Base-by-base conservation (phyloP, 2,329 filamentous ascomycete genomes). In the Penicillium sp. region DNA sequence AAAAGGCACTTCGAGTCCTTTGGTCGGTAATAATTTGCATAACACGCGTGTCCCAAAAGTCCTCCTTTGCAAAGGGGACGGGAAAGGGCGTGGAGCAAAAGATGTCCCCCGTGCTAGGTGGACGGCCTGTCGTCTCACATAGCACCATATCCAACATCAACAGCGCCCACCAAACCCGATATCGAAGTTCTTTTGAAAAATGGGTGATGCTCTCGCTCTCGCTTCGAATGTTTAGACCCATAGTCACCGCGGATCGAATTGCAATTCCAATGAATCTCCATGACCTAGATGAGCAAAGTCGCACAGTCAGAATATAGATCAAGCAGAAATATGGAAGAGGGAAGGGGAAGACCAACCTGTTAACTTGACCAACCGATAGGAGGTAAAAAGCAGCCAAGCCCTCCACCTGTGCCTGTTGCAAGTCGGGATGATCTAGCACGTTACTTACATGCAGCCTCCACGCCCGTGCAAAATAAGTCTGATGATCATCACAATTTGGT, bases 121-220 rank as follows among this genome's bases (percentile, higher is more conserved):
- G 73, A 39, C 77, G 72, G 32, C 77, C 77, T 31, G 74, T 77
- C 66, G 77, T 74, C 58, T 73, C 69, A 52, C 70, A 74, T 11
- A 79, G 66, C 24, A 70, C 66, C 29, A 72, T 72, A 61, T 78
- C 77, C 11, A 78, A 64, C 32, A 69, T 62, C 40, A 76, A 75
- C 3, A 79, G 57, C 16, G 75, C 72, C 73, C 75, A 78, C 77
- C 77, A 79, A 7, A 78, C 70, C 16, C 74, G 68, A 57, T 76
- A 77, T 16, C 76, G 72, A 47, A 70, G 71, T 60, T 77, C 75
- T 55, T 75, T 77, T 7, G 74, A 74, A 6, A 66, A 59, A 50
- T 72, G 66, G 5, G 66, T 62, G 32, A 77, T 62, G 18, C 63
- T 66, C 16, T 60, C 66, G 42, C 70, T 76, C 45, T 74, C 73